Conservation (phyloP, 768 basidiomycete genomes). For the Phylloporus sp. region DNA sequence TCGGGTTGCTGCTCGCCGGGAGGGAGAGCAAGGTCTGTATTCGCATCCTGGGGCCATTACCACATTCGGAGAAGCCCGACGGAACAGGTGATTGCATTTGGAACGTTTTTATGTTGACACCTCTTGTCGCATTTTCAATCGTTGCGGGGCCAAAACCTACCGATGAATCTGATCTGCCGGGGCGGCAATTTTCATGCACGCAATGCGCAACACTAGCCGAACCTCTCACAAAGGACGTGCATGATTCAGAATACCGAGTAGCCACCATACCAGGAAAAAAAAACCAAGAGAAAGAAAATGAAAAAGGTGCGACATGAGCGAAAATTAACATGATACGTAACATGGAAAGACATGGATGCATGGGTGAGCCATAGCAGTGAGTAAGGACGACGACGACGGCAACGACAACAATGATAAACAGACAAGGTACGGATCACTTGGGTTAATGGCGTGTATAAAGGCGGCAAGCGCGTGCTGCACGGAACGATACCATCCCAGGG, state of each 20-base stretch:
- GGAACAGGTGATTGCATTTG: too few relatives aligned
- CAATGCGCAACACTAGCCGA: too few relatives aligned
- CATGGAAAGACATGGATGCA: constrained; percentile 1
- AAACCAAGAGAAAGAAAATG: too few relatives aligned
- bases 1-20: too few relatives aligned
- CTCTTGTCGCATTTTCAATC: too few relatives aligned
- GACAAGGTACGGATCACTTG: background rate
- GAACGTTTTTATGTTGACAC: too few relatives aligned
- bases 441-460: background rate
- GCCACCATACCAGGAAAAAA: background rate
- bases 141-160: too few relatives aligned
- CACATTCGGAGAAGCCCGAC: too few relatives aligned
- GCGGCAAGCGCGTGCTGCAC: constrained; percentile 1
- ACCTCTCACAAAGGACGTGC: background rate
- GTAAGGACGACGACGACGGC: background rate
- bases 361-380: constrained; percentile 3
- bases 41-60: too few relatives aligned
- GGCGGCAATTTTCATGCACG: too few relatives aligned
- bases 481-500: too few relatives aligned
- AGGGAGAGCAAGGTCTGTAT: too few relatives aligned
- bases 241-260: background rate
- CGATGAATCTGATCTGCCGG: background rate
- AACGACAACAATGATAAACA: background rate
- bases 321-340: background rate
- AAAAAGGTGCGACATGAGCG: background rate